These are phyloP conservation scores for Rostrohypoxylon terebratum DNA, from an alignment of 495 filamentous ascomycete genomes.

Conservation along the genomic window DNA sequence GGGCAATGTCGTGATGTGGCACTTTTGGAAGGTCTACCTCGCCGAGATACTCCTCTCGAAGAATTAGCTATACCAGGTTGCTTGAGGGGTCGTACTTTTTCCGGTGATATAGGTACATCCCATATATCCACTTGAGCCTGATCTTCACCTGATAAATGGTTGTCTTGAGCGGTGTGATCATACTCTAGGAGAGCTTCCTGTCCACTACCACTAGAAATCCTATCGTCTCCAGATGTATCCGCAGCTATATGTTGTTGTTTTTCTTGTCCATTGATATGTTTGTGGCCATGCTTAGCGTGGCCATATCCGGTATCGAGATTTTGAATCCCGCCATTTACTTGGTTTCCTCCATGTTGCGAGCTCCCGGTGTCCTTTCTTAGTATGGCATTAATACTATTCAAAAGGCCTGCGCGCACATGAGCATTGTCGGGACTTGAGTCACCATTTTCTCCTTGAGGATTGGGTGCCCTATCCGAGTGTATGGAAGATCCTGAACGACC, in stretches of 20 bases:
- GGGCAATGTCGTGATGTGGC: constrained; percentile 1
- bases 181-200: not conserved
- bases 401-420: constrained; percentile 27
- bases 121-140: constrained; percentile 17
- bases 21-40: not conserved
- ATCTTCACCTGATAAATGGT: not conserved
- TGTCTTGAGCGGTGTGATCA: not conserved
- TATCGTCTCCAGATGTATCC: not conserved
- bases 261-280: not conserved
- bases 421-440: constrained; percentile 23
- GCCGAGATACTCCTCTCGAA: not conserved
- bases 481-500: not conserved
- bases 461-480: not conserved
- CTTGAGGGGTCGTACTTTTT: not conserved
- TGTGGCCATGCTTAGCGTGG: not conserved
- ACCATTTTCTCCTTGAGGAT: constrained; percentile 5
- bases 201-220: not conserved
- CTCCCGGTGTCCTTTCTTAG: constrained; percentile 16
- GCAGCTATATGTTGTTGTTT: not conserved
- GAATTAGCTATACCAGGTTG: not conserved
- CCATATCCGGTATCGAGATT: not conserved
- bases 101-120: constrained; percentile 27
- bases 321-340: not conserved
- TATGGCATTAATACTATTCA: constrained; percentile 39
- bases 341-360: not conserved